These are phyloP conservation scores for Daucus carota DNA, from an alignment of 129 eudicot species.

Conservation along the genomic window DH1_v3.0 NC_030381.2:22358501-22359000, in stretches of 20 bases:
- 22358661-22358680: neutral
- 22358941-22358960: neutral
- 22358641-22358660: neutral
- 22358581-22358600: neutral
- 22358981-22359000: neutral
- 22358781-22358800: conserved; percentile 13
- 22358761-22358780: conserved; percentile 11
- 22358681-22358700: conserved; percentile 9
- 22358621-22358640: neutral
- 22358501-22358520: conserved; percentile 4
- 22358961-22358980: neutral
- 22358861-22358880: conserved; percentile 13
- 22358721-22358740: conserved; percentile 21
- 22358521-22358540: neutral
- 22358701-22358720: conserved; percentile 36
- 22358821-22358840: conserved; percentile 22
- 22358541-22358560: conserved; percentile 5
- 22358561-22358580: conserved; percentile 9
- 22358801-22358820: conserved; percentile 17
- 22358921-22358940: neutral
- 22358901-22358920: conserved; percentile 29
- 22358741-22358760: conserved; percentile 15
- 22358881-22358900: conserved; percentile 2
- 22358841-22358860: conserved; percentile 21
- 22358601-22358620: neutral